Base-by-base conservation (phyloP, 2,329 filamentous ascomycete genomes). In the Ceratocystis colombiana region DNA sequence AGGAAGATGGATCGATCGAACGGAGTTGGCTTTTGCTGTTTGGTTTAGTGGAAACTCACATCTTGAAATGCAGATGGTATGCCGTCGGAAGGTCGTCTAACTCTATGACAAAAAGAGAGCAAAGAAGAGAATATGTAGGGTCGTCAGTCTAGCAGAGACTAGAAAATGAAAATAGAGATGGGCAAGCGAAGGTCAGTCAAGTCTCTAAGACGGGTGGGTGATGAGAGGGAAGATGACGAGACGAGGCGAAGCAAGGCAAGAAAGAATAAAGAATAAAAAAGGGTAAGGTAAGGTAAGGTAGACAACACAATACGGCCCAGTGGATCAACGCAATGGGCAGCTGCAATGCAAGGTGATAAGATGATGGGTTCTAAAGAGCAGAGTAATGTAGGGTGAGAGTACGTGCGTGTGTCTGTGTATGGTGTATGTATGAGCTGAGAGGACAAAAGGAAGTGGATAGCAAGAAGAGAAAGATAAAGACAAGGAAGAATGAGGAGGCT, bases 261-360 rank as follows among this genome's bases (percentile, higher is more conserved):
- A 28, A 25, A 50, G 44, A 64, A 17, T 28, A 20, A 53, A 48
- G 41, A 28, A 64, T 45, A 33, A 45, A 46, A 50, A 48, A n/a
- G 20, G 45, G 15, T 48, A n/a, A 20, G 45, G n/a, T n/a, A 46
- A 46, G 44, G 33, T 12, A 17, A 53, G 48, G 48, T 25, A 53
- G 48, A 53, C 48, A 53, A 53, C 48, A 25, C 20, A 53, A 53
- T 53, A 25, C 48, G 33, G 53, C 53, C 61, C 61, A 46, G 65
- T 63, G 50, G 48, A 50, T 59, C 28, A 59, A 59, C 53, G 48
- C 20, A 63, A 62, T 50, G 61, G 61, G 45, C 61, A 57, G 53
- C 61, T 66, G 65, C 65, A 66, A 66, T 66, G 65, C 65, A 66
- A 46, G 59, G 61, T 67, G 64, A 66, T 59, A 53, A 53, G 64